Evolutionary conservation across 148 eudicot genomes (phyloP).

Genomic region (Mesembryanthemum crystallinum): DNA sequence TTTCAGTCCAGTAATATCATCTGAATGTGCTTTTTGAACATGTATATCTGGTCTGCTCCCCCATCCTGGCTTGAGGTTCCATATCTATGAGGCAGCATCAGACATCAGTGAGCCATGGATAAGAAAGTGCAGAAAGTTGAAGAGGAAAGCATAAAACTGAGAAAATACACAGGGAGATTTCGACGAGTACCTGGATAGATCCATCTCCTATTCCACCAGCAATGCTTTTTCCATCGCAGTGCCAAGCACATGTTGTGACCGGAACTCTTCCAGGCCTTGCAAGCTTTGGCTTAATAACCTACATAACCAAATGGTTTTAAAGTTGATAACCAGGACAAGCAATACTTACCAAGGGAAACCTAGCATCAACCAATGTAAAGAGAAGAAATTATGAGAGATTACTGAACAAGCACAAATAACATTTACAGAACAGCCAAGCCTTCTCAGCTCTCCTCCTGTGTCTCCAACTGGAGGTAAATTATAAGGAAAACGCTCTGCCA

Average conservation of each 20-base stretch:
- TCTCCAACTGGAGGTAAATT: background rate
- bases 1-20: slow-evolving; percentile 84
- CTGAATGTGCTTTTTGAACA: slow-evolving; percentile 68
- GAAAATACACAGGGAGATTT: background rate
- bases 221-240: slow-evolving; percentile 82
- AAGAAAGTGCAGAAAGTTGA: background rate
- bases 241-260: slow-evolving; percentile 91
- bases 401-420: too few relatives aligned
- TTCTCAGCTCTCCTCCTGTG: background rate
- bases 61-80: slow-evolving; percentile 96
- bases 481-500: background rate
- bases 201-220: slow-evolving; percentile 96
- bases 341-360: slow-evolving; percentile 1
- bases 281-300: slow-evolving; percentile 98
- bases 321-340: slow-evolving; percentile 7
- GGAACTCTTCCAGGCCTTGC: slow-evolving; percentile 86
- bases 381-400: background rate
- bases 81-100: slow-evolving; percentile 47
- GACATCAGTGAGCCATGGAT: slow-evolving; percentile 1
- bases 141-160: background rate
- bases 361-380: background rate
- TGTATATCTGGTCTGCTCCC: slow-evolving; percentile 90
- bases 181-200: slow-evolving; percentile 71
- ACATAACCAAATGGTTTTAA: slow-evolving; percentile 15
- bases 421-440: background rate